Conservation (phyloP, 148 eudicot species). For the Selenicereus undatus region DNA sequence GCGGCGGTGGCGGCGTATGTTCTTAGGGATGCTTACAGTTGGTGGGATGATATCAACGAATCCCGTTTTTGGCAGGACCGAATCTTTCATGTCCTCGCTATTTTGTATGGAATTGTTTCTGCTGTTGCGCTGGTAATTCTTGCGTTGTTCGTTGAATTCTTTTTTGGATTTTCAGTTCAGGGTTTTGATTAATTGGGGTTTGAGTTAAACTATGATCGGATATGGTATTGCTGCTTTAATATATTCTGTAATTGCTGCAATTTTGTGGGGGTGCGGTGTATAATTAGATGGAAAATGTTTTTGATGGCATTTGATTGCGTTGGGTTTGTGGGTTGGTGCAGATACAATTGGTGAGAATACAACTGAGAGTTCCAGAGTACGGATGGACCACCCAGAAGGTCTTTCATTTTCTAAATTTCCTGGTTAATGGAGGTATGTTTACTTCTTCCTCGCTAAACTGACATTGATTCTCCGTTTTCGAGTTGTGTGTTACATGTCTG, state of each 20-base stretch:
- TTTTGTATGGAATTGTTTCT: slow-evolving; percentile 77
- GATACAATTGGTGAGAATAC: slow-evolving; percentile 95
- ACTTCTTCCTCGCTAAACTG: slow-evolving; percentile 1
- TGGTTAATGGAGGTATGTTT: slow-evolving; percentile 86
- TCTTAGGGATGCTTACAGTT: slow-evolving; percentile 47
- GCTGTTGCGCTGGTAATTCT: slow-evolving; percentile 59
- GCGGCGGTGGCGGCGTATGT: slow-evolving; percentile 30
- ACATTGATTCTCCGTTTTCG: background rate
- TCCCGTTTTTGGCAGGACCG: slow-evolving; percentile 82
- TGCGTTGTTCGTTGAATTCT: too few species aligned
- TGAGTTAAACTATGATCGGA: background rate
- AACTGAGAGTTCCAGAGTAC: slow-evolving; percentile 91
- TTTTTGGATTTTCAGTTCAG: background rate
- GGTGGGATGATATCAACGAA: slow-evolving; percentile 74
- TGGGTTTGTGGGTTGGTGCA: slow-evolving; percentile 24
- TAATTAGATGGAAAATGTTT: background rate
- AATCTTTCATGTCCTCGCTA: slow-evolving; percentile 67
- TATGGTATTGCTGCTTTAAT: background rate
- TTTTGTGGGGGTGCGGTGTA: background rate
- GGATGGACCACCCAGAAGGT: slow-evolving; percentile 99
- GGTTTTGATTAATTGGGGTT: slow-evolving; percentile 13
- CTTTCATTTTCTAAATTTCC: slow-evolving; percentile 88
- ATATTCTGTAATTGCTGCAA: background rate
- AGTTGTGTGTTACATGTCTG: background rate
- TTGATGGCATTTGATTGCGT: background rate